phyloP scores from a whole-genome alignment of 805 yeast genomes.

The Jamesozyma hellenica region DNA sequence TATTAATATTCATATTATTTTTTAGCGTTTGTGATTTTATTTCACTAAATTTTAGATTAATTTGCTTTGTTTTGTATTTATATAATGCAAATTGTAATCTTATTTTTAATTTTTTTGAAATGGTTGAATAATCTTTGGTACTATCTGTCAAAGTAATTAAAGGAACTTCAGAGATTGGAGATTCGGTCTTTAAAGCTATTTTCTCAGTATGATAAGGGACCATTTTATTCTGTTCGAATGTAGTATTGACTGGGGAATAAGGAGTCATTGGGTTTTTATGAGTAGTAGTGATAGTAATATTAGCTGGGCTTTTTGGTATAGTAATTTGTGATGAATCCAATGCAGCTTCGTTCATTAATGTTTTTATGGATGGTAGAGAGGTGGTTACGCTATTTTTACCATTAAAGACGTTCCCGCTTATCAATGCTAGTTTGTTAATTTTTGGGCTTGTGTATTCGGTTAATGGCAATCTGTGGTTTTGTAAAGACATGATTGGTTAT shows the following conservation, averaged over 20 bases:
- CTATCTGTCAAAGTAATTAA: too few species aligned
- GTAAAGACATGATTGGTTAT: constrained; percentile 11
- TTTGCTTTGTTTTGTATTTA: constrained; percentile 42
- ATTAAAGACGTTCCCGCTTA: constrained; percentile 1
- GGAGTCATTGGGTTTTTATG: background rate
- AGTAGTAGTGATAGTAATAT: background rate
- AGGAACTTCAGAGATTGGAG: too few species aligned
- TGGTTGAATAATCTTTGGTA: constrained; percentile 8
- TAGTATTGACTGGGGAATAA: too few species aligned
- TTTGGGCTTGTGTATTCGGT: constrained; percentile 20
- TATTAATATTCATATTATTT: background rate
- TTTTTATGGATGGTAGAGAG: constrained; percentile 15
- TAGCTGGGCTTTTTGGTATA: background rate
- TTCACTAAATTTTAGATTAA: constrained; percentile 15
- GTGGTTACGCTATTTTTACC: constrained; percentile 3
- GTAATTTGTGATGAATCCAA: background rate
- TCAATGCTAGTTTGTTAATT: constrained; percentile 14
- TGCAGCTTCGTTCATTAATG: constrained; percentile 8
- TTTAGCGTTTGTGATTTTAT: constrained; percentile 4
- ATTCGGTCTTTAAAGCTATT: too few species aligned
- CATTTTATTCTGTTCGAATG: background rate
- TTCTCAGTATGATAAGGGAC: background rate
- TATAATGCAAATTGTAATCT: constrained; percentile 44
- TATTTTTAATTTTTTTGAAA: constrained; percentile 33
- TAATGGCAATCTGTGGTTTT: constrained; percentile 19